These are phyloP conservation scores for Farysia itapuensis DNA, from an alignment of 1,284 basidiomycete species.

Conservation along the genomic window DNA sequence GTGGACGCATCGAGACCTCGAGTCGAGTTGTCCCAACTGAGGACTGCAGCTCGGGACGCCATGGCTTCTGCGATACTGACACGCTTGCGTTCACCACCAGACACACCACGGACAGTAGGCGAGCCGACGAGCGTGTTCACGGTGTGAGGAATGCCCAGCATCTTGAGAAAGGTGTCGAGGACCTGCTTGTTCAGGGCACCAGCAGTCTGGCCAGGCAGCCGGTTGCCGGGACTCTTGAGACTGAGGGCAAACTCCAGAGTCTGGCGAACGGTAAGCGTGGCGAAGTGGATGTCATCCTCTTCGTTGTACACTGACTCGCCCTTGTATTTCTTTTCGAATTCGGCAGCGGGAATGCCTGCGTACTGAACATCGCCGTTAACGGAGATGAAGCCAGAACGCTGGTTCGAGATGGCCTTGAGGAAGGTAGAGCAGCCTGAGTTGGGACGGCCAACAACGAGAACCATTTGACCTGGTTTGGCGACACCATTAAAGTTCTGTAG, in stretches of 20 bases:
- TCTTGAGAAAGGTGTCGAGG: conserved; percentile 66
- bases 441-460: conserved; percentile 74
- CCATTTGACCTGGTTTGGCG: conserved; percentile 51
- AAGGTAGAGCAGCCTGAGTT: conserved; percentile 76
- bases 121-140: conserved; percentile 72
- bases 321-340: conserved; percentile 65
- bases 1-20: conserved; percentile 82
- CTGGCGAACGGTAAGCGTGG: conserved; percentile 69
- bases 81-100: conserved; percentile 66
- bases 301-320: conserved; percentile 82
- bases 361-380: conserved; percentile 69
- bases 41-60: conserved; percentile 65
- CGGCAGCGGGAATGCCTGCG: conserved; percentile 66
- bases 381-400: conserved; percentile 67
- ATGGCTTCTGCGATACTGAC: conserved; percentile 74
- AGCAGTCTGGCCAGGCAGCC: conserved; percentile 63
- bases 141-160: conserved; percentile 75
- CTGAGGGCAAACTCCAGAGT: conserved; percentile 49
- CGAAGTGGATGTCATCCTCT: conserved; percentile 74
- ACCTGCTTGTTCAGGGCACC: conserved; percentile 65
- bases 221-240: conserved; percentile 35
- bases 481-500: conserved; percentile 41
- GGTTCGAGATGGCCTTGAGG: conserved; percentile 73
- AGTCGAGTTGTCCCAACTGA: conserved; percentile 70
- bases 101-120: conserved; percentile 76